Evolutionary conservation across 2,329 filamentous ascomycete species (phyloP).

Genomic region (Dryadomyces quercus-mongolicae): DNA sequence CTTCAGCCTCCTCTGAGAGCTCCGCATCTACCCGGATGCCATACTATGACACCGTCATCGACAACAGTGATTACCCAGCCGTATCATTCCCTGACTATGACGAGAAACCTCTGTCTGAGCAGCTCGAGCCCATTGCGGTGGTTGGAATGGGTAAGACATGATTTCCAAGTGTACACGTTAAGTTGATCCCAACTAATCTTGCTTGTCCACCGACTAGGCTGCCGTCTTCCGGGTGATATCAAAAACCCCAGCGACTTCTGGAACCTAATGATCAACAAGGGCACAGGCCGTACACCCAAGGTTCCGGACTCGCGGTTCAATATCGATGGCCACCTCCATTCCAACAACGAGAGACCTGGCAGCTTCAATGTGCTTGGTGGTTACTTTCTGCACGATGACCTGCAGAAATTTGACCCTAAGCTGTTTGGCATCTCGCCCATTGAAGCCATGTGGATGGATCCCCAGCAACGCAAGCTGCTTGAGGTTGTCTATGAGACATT

Average conservation of each 20-base stretch:
- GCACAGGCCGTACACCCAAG: background rate
- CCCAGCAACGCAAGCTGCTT: conserved; percentile 25
- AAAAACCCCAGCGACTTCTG: background rate
- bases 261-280: background rate
- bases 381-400: conserved; percentile 13
- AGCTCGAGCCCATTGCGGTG: background rate
- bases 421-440: conserved; percentile 27
- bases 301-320: background rate
- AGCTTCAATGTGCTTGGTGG: conserved; percentile 3
- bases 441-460: conserved; percentile 26
- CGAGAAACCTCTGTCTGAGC: too few species aligned
- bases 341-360: background rate
- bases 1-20: too few species aligned
- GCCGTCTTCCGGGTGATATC: too few species aligned
- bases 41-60: too few species aligned
- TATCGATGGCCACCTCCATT: background rate
- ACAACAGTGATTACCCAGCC: too few species aligned
- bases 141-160: background rate
- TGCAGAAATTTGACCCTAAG: conserved; percentile 23
- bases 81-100: too few species aligned
- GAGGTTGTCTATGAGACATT: conserved; percentile 29
- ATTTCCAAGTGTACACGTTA: too few species aligned
- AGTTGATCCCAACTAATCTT: too few species aligned
- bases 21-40: too few species aligned
- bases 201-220: too few species aligned